A percentile compares a stretch with the other conserved stretches of the same genome.
phyloP scores from a whole-genome alignment of 306 rosid species.

The Cicer arietinum region DNA sequence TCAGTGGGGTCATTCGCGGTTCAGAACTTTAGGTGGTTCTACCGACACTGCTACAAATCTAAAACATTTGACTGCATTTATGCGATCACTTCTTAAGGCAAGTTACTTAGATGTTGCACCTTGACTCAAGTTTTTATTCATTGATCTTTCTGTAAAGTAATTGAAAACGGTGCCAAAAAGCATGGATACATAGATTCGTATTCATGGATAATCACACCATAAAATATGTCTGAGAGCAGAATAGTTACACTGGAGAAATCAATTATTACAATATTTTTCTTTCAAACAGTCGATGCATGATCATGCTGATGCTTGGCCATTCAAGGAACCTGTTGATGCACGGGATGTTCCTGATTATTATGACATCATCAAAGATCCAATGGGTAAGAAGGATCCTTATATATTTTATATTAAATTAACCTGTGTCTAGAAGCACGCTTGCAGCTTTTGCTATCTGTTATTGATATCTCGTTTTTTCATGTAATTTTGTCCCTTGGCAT shows the following conservation, averaged over 20 bases:
- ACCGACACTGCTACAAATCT: conserved; percentile 66
- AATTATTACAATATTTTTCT: conserved; percentile 32
- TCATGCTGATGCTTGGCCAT: conserved; percentile 95
- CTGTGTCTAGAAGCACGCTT: conserved; percentile 17
- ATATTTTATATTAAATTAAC: conserved; percentile 10
- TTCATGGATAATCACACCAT: conserved; percentile 19
- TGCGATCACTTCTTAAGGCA: conserved; percentile 91
- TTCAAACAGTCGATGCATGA: conserved; percentile 75
- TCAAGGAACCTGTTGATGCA: conserved; percentile 92
- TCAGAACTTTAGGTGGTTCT: conserved; percentile 59
- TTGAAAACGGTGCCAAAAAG: conserved; percentile 18
- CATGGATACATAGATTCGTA: conserved; percentile 9
- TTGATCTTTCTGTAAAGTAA: conserved; percentile 4
- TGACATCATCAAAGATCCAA: conserved; percentile 92
- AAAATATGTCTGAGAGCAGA: not conserved
- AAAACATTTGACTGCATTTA: conserved; percentile 73
- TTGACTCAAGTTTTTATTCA: conserved; percentile 9
- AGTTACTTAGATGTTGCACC: conserved; percentile 42
- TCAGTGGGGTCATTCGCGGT: conserved; percentile 89
- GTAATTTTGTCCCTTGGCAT: not conserved
- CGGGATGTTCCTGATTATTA: conserved; percentile 98
- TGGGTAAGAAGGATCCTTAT: conserved; percentile 63
- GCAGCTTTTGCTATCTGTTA: conserved; percentile 13
- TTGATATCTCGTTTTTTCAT: conserved; percentile 11
- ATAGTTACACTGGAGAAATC: conserved; percentile 23